Evolutionary conservation across 352 stramenopile species (phyloP).

Genomic region (Globisporangium nodosum): DNA sequence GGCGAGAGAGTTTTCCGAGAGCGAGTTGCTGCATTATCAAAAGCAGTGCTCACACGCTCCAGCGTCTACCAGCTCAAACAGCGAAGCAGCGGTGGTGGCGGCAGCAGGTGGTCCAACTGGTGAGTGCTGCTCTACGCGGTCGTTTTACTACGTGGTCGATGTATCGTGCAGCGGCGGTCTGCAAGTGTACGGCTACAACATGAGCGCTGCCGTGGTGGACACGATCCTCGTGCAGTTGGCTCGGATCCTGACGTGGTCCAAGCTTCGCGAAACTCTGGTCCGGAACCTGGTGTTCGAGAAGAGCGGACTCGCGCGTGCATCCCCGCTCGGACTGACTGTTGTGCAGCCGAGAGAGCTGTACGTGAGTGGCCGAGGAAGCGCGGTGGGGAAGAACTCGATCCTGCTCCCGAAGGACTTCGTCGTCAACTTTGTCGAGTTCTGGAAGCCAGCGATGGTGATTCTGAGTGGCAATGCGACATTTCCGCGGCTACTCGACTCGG

Average conservation of each 20-base stretch:
- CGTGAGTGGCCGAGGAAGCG: slow-evolving; percentile 24
- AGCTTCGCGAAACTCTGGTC: slow-evolving; percentile 61
- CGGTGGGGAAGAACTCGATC: slow-evolving; percentile 22
- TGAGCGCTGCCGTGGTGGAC: slow-evolving; percentile 59
- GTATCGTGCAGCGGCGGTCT: slow-evolving; percentile 54
- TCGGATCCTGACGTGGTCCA: slow-evolving; percentile 64
- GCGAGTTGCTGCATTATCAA: slow-evolving; percentile 48
- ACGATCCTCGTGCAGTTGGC: slow-evolving; percentile 44
- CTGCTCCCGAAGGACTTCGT: slow-evolving; percentile 43
- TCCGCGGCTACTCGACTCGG: slow-evolving; percentile 38
- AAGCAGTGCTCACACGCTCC: slow-evolving; percentile 9
- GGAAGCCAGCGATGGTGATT: slow-evolving; percentile 33
- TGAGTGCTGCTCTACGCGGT: slow-evolving; percentile 25
- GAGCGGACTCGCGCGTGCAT: slow-evolving; percentile 36
- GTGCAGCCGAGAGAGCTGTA: slow-evolving; percentile 59
- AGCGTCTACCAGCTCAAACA: slow-evolving; percentile 2
- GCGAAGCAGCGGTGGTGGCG: not conserved
- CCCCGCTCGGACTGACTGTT: slow-evolving; percentile 40
- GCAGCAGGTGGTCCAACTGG: not conserved
- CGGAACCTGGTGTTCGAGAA: slow-evolving; percentile 56
- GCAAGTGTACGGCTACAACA: slow-evolving; percentile 72
- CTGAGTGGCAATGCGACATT: slow-evolving; percentile 37
- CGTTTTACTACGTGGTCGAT: slow-evolving; percentile 74
- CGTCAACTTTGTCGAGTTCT: slow-evolving; percentile 59
- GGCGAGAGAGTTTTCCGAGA: slow-evolving; percentile 40